Base-by-base conservation (phyloP, 345 rosid species). In the Heritiera littoralis region DNA sequence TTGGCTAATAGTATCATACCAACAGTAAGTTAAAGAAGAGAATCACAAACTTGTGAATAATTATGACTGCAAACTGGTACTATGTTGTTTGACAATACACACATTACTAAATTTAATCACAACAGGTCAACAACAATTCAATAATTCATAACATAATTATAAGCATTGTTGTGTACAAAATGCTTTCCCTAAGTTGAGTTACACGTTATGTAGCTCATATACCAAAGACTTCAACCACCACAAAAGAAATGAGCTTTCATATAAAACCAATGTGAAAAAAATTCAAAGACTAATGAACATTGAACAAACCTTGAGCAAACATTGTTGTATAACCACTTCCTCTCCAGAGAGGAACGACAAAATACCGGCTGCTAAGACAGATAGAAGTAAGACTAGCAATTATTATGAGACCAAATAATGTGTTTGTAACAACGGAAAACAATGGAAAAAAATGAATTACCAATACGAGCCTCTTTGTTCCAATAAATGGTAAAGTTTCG, bases 251-350 rank as follows among this genome's bases (percentile, higher is more conserved):
- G 41, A 69, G 81, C 41, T 61, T 56, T 55, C 30, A 61, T n/a
- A 61, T n/a, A 41, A 77, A 51, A 17, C 10, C 20, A 72, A 35
- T 23, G 38, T 40, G 43, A 66, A 0, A 59, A 35, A 35, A 51
- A 38, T 30, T 12, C 9, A 66, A 17, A 55, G 18, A 55, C 35
- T 63, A 70, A 35, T 79, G 83, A 82, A 3, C 80, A 65, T 38
- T 80, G 84, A 83, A 5, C 81, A 72, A 80, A 92, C 97, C 98
- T 89, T 93, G 98, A 86, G 89, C 87, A 84, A 93, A 93, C 94
- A 93, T 95, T 20, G 99, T 89, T 51, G 91, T 83, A 80, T 93
- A 95, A 67, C 99, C 97, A 85, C 81, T 90, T 83, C 97, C 98
- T 84, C 91, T 90, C 97, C 97, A 89, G 82, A 93, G 68, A 43